Base-by-base conservation (phyloP, 192 early-diverging fungal species). In the Podila minutissima region DNA sequence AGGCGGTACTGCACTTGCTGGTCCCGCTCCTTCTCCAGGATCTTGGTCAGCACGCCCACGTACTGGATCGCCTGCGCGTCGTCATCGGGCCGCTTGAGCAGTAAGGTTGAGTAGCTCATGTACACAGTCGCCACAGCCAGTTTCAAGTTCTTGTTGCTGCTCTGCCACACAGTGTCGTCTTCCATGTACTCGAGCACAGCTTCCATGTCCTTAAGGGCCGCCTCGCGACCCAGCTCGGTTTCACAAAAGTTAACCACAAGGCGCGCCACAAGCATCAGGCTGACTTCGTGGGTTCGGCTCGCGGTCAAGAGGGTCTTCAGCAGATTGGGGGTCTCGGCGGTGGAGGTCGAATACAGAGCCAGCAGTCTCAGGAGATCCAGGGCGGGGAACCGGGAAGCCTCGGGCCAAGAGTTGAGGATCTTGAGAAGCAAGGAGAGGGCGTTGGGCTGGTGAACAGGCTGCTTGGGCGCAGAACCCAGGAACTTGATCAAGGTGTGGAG, bases 311-410 rank as follows among this genome's bases (percentile, higher is more conserved):
- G 68, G 37, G 72, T 71, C 69, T 88, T 65, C 51, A 89, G 62
- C 58, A 84, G 55, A 83, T 86, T 65, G 71, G 72, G 71, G 60
- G 71, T 75, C 74, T 88, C 64, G 61, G 90, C 76, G 19, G 90
- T 76, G 32, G 68, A 62, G 4, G 88, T 78, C 2, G 90, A 84
- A 58, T 88, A 83, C 4, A 94, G 74, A 0, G 91, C 87, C 5
- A 83, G 71, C 15, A 97, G 75, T 4, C 97, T 92, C 26, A 98
- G 69, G 24, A 98, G 74, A 71, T 99, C 97, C 35, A 99, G 87
- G 8, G 88, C 92, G 82, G 72, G 59, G 59, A 79, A 75, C 26
- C 49, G 71, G 75, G 63, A 70, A 24, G 62, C 74, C 19, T 84
- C 79, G 6, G 95, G 93, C 96, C 96, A 99, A 2, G 68, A 48